Percentiles rank a stretch among this genome's conserved stretches.
Evolutionary conservation across 2,329 filamentous ascomycete species (phyloP).

Genomic region (Cladosporium colombiae): DNA sequence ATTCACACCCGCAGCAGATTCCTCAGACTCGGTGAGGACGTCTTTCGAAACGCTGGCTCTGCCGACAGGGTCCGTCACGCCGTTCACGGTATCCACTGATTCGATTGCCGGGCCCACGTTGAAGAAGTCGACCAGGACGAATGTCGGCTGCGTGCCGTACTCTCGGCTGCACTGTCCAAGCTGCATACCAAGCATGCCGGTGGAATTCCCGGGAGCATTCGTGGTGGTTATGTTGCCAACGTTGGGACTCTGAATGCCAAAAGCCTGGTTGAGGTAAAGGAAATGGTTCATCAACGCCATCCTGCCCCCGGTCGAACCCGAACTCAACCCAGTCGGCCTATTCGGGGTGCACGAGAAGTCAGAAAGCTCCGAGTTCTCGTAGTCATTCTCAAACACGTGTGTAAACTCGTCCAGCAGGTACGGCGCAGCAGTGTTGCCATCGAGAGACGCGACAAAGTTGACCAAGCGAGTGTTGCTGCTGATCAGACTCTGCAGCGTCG

Average conservation of each 20-base stretch:
- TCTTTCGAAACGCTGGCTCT: constrained; percentile 37
- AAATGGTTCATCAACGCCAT: constrained; percentile 55
- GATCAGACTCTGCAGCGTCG: constrained; percentile 46
- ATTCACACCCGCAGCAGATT: constrained; percentile 6
- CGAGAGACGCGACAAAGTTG: constrained; percentile 41
- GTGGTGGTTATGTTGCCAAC: constrained; percentile 44
- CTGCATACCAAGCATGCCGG: constrained; percentile 48
- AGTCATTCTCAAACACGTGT: constrained; percentile 47
- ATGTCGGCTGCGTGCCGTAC: constrained; percentile 45
- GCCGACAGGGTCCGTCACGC: constrained; percentile 48
- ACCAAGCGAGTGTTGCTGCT: constrained; percentile 44
- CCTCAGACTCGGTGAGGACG: constrained; percentile 11
- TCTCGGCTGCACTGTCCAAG: constrained; percentile 41
- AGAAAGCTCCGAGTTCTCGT: constrained; percentile 38
- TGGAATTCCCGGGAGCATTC: constrained; percentile 42
- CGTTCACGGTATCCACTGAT: constrained; percentile 69
- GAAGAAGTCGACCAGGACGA: constrained; percentile 49
- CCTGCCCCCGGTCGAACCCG: constrained; percentile 34
- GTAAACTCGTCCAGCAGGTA: constrained; percentile 41
- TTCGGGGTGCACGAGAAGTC: constrained; percentile 49
- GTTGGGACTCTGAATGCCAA: constrained; percentile 43
- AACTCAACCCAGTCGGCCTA: constrained; percentile 42
- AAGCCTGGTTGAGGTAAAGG: constrained; percentile 41
- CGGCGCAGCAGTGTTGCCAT: constrained; percentile 42
- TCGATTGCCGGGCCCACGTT: constrained; percentile 54